These are phyloP conservation scores for Lophiostoma macrostomum DNA, from an alignment of 495 filamentous ascomycete species.

Conservation along the genomic window DNA sequence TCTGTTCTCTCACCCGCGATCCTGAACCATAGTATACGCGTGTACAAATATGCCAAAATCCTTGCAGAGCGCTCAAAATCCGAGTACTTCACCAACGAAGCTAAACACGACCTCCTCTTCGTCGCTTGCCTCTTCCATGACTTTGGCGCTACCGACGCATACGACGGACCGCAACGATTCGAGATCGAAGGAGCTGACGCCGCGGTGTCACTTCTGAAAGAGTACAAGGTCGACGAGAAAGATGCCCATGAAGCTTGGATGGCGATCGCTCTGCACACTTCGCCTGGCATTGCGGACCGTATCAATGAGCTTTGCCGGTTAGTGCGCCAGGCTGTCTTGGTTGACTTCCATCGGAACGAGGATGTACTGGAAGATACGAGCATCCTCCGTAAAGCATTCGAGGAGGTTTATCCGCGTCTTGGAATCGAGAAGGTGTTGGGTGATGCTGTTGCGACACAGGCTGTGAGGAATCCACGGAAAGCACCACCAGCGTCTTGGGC, in stretches of 20 bases:
- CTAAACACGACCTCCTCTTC: conserved; percentile 23
- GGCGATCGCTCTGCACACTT: conserved; percentile 48
- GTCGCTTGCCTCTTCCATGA: conserved; percentile 48
- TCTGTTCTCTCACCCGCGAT: conserved; percentile 41
- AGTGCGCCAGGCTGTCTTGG: conserved; percentile 41
- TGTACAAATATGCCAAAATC: conserved; percentile 43
- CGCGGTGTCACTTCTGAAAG: conserved; percentile 37
- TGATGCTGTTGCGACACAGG: conserved; percentile 48
- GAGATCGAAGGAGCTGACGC: conserved; percentile 50
- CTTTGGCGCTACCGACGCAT: conserved; percentile 38
- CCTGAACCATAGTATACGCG: conserved; percentile 49
- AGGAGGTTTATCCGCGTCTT: conserved; percentile 39
- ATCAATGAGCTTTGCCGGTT: conserved; percentile 40
- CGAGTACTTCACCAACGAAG: conserved; percentile 27
- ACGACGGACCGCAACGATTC: conserved; percentile 46
- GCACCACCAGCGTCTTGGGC: conserved; percentile 42
- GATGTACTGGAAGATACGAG: conserved; percentile 3
- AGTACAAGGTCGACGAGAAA: conserved; percentile 32
- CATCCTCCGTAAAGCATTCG: conserved; percentile 30
- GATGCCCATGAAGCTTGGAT: conserved; percentile 46
- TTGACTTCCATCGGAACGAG: conserved; percentile 40
- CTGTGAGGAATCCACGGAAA: conserved; percentile 40
- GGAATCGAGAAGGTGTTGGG: conserved; percentile 49
- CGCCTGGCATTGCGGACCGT: conserved; percentile 46
- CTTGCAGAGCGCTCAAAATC: conserved; percentile 30